Evolutionary conservation across 2,329 filamentous ascomycete genomes (phyloP), one percentile per base, ranked within the genome.

Genomic region (Monilinia fructigena): DNA sequence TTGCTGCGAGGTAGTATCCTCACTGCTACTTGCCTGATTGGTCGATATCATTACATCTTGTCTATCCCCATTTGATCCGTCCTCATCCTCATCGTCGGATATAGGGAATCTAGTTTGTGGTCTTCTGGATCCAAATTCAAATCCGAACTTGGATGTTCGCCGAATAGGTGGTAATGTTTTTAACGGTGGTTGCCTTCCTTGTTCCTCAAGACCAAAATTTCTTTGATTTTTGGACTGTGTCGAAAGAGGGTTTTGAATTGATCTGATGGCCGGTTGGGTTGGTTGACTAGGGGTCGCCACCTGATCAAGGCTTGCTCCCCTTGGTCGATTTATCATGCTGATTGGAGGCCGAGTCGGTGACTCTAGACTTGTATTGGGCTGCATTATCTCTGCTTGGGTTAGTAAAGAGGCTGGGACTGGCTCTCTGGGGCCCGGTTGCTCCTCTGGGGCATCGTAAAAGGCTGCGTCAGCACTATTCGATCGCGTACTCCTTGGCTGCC

Each of bases 141-240:
- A 72, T 53, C 82, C 82, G 74, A 88, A 85, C 4, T 83, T 84
- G 20, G 86, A 87, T 18, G 80, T 81, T 42, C 84, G 80, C 55
- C 84, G 81, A 67, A 88, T 86, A 1, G 84, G 84, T 3, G 86
- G 86, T 48, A 89, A 75, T 18, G 60, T 45, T 52, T 67, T 65
- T 69, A 88, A 88, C 1, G 71, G 70, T 7, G 70, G 65, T 3
- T 67, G 58, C 26, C 65, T 59, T 48, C 67, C 67, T 40, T 66
- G 66, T 23, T 69, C 66, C 16, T 66, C 66, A 11, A 42, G 11
- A 2, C 18, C 14, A 5, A 12, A 12, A 42, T 38, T 53, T 16
- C 42, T 52, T 53, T 64, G 60, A 23, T 38, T 26, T 12, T 16
- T 52, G 42, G 42, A 2, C 31, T 61, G 58, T 12, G n/a, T 38